phyloP scores from a whole-genome alignment of 2,329 filamentous ascomycete species.

The Monosporascus cannonballus region DNA sequence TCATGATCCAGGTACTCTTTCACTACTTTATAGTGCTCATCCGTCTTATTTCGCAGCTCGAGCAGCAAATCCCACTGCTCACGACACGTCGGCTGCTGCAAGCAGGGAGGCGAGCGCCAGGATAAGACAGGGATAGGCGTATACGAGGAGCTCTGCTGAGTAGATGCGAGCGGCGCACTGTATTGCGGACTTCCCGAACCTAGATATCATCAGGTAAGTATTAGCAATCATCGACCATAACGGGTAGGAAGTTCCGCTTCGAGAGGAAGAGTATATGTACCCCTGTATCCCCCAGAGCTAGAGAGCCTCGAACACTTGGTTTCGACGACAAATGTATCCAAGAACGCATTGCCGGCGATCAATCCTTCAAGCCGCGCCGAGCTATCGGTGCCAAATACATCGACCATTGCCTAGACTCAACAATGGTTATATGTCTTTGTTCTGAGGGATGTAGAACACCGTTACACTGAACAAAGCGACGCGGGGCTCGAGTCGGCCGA shows the following conservation, averaged over 20 bases:
- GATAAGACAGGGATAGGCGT: too few species aligned
- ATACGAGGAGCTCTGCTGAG: too few species aligned
- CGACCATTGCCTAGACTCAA: too few species aligned
- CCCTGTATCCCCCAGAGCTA: neutral
- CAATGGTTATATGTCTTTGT: too few species aligned
- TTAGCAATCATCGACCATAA: neutral
- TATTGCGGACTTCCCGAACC: neutral
- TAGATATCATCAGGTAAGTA: neutral
- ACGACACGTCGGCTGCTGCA: neutral
- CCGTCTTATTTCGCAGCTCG: neutral
- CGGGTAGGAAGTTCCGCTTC: too few species aligned
- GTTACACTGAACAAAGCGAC: too few species aligned
- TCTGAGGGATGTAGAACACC: too few species aligned
- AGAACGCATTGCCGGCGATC: neutral
- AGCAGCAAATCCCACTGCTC: neutral
- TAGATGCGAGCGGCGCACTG: neutral
- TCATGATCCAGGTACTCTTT: neutral
- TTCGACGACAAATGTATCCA: neutral
- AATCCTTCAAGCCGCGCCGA: neutral
- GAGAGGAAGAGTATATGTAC: neutral
- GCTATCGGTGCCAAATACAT: too few species aligned
- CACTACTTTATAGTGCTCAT: neutral
- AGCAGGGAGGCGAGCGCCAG: too few species aligned
- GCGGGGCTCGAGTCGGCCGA: too few species aligned
- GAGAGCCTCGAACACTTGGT: neutral